Evolutionary conservation across 371 early-diverging fungal genomes (phyloP).

Genomic region (Mortierella sp.): DNA sequence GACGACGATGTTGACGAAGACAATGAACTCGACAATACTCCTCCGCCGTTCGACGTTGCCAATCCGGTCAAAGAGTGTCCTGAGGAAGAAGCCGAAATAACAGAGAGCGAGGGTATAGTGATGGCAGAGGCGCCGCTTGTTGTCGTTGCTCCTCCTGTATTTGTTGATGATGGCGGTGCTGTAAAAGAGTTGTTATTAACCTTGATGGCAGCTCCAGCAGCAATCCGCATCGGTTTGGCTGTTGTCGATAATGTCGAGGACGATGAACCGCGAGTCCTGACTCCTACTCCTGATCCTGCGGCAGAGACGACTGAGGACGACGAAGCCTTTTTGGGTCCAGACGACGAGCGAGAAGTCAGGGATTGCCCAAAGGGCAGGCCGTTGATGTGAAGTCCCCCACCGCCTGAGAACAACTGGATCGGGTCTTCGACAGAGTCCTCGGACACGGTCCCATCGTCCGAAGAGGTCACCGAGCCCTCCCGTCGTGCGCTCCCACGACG

Average conservation of each 20-base stretch:
- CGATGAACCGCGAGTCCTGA: neutral
- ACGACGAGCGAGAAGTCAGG: neutral
- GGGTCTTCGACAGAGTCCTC: slow-evolving; percentile 46
- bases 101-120: slow-evolving; percentile 27
- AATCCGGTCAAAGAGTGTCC: slow-evolving; percentile 3
- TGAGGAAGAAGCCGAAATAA: slow-evolving; percentile 17
- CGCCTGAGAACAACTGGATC: slow-evolving; percentile 45
- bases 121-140: neutral
- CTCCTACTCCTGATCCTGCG: slow-evolving; percentile 3
- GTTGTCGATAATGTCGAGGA: slow-evolving; percentile 19
- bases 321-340: slow-evolving; percentile 20
- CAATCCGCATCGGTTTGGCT: slow-evolving; percentile 43
- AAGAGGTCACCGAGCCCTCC: slow-evolving; percentile 43
- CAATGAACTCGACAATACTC: slow-evolving; percentile 36
- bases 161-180: neutral
- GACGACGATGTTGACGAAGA: slow-evolving; percentile 49
- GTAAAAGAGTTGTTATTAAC: slow-evolving; percentile 14
- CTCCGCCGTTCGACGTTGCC: slow-evolving; percentile 12
- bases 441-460: slow-evolving; percentile 49
- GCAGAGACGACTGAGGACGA: slow-evolving; percentile 9
- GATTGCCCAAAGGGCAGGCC: slow-evolving; percentile 20
- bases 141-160: neutral
- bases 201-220: slow-evolving; percentile 48
- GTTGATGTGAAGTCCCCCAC: slow-evolving; percentile 37
- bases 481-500: neutral